These are phyloP conservation scores for Draba incana DNA, from an alignment of 345 rosid species.

Conservation along the genomic window DNA sequence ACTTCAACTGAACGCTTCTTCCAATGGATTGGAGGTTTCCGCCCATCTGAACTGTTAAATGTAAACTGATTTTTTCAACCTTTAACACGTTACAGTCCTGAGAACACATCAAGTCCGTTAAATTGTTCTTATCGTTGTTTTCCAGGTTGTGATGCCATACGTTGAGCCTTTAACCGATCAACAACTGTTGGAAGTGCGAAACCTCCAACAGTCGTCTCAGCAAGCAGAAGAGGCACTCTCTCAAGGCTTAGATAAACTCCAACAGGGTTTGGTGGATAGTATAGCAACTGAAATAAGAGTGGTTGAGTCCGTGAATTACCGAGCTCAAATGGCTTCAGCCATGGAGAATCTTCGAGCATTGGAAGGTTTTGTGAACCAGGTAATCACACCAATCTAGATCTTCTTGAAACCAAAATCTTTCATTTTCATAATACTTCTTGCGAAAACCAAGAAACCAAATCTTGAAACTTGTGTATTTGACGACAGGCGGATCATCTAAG, in stretches of 20 bases:
- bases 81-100: constrained; percentile 4
- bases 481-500: constrained; percentile 89
- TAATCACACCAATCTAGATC: constrained; percentile 19
- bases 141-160: constrained; percentile 74
- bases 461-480: too few relatives aligned
- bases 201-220: constrained; percentile 80
- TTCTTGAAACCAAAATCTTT: background rate
- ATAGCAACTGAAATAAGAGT: constrained; percentile 47
- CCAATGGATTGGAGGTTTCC: constrained; percentile 94
- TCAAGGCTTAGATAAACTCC: constrained; percentile 75
- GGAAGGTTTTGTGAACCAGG: constrained; percentile 89
- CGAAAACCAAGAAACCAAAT: background rate
- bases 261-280: constrained; percentile 62
- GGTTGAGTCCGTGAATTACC: constrained; percentile 42
- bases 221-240: constrained; percentile 96
- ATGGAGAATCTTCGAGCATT: constrained; percentile 68
- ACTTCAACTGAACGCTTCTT: constrained; percentile 82
- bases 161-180: constrained; percentile 78
- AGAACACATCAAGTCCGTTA: background rate
- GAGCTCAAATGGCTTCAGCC: constrained; percentile 59
- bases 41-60: constrained; percentile 84
- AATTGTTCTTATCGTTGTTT: background rate
- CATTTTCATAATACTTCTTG: background rate
- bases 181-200: constrained; percentile 55
- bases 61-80: constrained; percentile 41